Evolutionary conservation across 1,284 basidiomycete genomes (phyloP).

Genomic region (Moesziomyces antarcticus): DNA sequence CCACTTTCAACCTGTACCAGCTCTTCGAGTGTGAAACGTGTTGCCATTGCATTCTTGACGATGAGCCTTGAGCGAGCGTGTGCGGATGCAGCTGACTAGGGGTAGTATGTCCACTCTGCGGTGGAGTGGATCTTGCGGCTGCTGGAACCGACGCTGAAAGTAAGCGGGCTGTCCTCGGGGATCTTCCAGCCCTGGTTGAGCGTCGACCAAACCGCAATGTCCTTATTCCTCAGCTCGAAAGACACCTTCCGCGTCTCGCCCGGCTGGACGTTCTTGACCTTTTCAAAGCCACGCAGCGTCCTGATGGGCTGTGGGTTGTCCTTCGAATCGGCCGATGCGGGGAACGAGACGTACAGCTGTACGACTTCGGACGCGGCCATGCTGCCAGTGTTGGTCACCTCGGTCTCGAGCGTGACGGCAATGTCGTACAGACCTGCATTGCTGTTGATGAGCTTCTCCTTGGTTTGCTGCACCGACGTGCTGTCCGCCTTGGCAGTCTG

Average conservation of each 20-base stretch:
- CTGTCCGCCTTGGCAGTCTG: constrained; percentile 54
- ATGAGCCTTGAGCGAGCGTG: background rate
- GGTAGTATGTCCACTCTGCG: constrained; percentile 10
- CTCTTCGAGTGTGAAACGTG: too few relatives aligned
- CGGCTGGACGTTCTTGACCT: constrained; percentile 27
- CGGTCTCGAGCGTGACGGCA: constrained; percentile 66
- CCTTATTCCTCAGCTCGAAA: constrained; percentile 42
- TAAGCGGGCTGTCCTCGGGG: constrained; percentile 24
- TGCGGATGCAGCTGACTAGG: background rate
- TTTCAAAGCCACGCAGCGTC: constrained; percentile 57
- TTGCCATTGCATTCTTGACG: background rate
- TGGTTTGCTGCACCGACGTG: constrained; percentile 68
- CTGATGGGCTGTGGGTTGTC: constrained; percentile 45
- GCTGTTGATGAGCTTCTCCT: constrained; percentile 62
- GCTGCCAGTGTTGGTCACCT: constrained; percentile 70
- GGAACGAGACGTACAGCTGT: constrained; percentile 67
- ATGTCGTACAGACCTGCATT: constrained; percentile 70
- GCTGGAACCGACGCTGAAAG: constrained; percentile 28
- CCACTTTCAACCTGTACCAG: too few relatives aligned
- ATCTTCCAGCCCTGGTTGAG: constrained; percentile 42
- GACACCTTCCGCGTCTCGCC: constrained; percentile 43
- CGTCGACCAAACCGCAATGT: constrained; percentile 40
- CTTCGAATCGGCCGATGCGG: constrained; percentile 18
- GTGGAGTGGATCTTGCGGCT: constrained; percentile 19
- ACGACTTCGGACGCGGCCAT: constrained; percentile 69